Percentiles rank a stretch among this genome's conserved stretches.
These are phyloP conservation scores for Cryptosporidium xiaoi DNA, from an alignment of 169 alveolate species.

Conservation along the genomic window DNA sequence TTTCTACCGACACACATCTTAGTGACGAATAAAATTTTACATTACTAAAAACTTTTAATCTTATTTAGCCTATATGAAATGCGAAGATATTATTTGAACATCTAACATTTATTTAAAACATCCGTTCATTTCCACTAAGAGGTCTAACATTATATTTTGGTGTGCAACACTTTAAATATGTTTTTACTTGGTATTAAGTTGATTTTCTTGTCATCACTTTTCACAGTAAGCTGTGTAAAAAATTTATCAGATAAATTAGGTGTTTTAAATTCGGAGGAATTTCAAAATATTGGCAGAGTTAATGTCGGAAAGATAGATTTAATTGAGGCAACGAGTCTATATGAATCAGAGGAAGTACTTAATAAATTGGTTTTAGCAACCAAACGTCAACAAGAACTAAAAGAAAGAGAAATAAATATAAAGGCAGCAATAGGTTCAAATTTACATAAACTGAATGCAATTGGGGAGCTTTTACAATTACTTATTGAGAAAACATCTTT, in stretches of 20 bases:
- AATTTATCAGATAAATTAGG: background rate
- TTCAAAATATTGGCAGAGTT: slow-evolving; percentile 39
- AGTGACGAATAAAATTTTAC: too few species aligned
- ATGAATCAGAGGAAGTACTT: slow-evolving; percentile 54
- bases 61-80: too few species aligned
- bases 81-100: too few species aligned
- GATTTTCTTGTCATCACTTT: background rate
- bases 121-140: too few species aligned
- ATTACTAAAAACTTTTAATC: too few species aligned
- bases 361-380: slow-evolving; percentile 44
- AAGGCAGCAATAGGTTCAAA: slow-evolving; percentile 72
- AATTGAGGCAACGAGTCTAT: slow-evolving; percentile 53
- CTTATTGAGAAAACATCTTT: slow-evolving; percentile 52
- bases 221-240: background rate
- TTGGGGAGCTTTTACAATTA: slow-evolving; percentile 46
- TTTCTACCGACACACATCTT: too few species aligned
- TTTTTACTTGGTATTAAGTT: background rate
- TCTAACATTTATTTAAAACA: too few species aligned
- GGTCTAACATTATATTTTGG: too few species aligned
- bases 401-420: slow-evolving; percentile 66
- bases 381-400: slow-evolving; percentile 60
- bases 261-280: background rate
- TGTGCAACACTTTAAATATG: too few species aligned
- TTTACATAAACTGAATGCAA: slow-evolving; percentile 63
- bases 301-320: slow-evolving; percentile 66